phyloP scores from a whole-genome alignment of 2,329 filamentous ascomycete genomes.

The Elsinoe necatrix region DNA sequence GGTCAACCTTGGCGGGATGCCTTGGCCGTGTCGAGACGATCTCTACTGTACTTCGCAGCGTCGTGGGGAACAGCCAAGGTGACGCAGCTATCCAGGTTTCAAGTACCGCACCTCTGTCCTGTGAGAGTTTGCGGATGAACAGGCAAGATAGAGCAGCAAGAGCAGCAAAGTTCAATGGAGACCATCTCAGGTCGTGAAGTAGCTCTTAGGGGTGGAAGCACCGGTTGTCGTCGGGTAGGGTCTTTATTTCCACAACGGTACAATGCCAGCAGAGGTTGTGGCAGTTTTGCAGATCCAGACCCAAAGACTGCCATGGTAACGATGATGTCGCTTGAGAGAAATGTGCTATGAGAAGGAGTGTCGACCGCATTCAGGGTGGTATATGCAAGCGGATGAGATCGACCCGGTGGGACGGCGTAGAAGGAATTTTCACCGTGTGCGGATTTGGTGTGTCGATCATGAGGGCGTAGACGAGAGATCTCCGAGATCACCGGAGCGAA shows the following conservation, averaged over 20 bases:
- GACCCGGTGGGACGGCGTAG: background rate
- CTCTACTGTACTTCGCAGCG: background rate
- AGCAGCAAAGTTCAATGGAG: background rate
- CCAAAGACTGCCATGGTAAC: background rate
- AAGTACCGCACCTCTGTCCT: background rate
- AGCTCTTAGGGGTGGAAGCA: background rate
- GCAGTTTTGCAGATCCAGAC: conserved; percentile 5
- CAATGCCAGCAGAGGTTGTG: background rate
- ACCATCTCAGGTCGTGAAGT: background rate
- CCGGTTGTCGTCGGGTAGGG: background rate
- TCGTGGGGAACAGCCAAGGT: background rate
- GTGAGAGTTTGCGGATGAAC: background rate
- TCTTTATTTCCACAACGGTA: background rate
- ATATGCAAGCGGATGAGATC: background rate
- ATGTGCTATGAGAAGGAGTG: background rate
- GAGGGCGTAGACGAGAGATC: background rate
- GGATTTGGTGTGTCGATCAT: background rate
- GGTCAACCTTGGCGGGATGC: background rate
- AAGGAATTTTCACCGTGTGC: background rate
- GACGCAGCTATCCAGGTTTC: background rate
- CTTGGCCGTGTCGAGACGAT: background rate
- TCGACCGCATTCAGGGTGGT: background rate
- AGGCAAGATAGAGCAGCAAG: background rate
- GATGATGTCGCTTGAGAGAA: background rate
- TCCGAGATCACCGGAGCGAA: background rate